Evolutionary conservation across 768 basidiomycete genomes (phyloP).

Genomic region (Hygrophoropsis aurantiaca): DNA sequence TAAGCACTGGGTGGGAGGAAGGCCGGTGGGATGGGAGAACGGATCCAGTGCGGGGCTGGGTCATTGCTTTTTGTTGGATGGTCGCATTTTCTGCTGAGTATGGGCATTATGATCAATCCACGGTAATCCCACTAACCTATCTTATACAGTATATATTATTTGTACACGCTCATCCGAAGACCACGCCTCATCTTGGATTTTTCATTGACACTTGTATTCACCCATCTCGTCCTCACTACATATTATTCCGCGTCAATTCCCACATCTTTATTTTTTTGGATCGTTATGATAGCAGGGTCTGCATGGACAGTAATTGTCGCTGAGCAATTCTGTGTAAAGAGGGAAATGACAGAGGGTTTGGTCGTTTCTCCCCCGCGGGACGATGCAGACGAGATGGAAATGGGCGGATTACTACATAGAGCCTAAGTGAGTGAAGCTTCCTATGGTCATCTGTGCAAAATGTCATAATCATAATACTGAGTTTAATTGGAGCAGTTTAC

Average conservation of each 20-base stretch:
- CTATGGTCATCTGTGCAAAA: background rate
- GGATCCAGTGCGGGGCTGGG: constrained; percentile 86
- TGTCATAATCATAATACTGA: background rate
- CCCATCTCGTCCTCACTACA: constrained; percentile 90
- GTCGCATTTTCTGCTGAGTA: constrained; percentile 83
- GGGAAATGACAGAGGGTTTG: constrained; percentile 89
- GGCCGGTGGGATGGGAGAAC: constrained; percentile 65
- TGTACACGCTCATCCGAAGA: constrained; percentile 84
- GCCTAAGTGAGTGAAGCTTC: constrained; percentile 54
- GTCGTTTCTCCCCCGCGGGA: constrained; percentile 44
- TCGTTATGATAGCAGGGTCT: constrained; percentile 69
- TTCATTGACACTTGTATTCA: constrained; percentile 85
- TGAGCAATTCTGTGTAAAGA: constrained; percentile 87
- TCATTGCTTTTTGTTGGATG: constrained; percentile 86
- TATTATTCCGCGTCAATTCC: constrained; percentile 72
- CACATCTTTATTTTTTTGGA: constrained; percentile 92
- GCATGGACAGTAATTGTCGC: constrained; percentile 75
- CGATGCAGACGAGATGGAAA: constrained; percentile 55
- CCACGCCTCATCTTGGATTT: constrained; percentile 97
- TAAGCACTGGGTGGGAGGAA: constrained; percentile 54
- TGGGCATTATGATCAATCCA: constrained; percentile 34
- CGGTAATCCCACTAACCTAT: constrained; percentile 6
- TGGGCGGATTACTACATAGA: constrained; percentile 51
- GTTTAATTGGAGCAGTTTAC: too few species aligned
- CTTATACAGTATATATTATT: constrained; percentile 60